Percentiles rank a stretch among this genome's conserved stretches.
Conservation (phyloP, 2,329 filamentous ascomycete genomes). For the Colletotrichum shisoi region DNA sequence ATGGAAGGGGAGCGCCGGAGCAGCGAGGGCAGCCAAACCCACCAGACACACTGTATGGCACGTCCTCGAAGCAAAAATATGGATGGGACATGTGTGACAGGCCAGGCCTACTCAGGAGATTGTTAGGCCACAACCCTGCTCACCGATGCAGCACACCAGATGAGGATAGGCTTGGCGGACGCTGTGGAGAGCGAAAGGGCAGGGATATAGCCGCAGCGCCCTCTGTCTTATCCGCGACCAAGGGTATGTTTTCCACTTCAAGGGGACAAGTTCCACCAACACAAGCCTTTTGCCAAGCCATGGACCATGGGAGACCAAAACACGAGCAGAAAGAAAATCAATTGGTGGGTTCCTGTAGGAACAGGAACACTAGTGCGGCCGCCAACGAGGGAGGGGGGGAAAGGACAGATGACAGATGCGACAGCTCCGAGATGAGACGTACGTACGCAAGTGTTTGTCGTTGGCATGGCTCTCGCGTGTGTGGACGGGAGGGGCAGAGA, state of each 20-base stretch:
- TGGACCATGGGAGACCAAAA: constrained; percentile 26
- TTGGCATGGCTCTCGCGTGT: constrained; percentile 2
- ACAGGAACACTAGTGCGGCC: constrained; percentile 12
- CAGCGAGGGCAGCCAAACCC: background rate
- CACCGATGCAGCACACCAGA: constrained; percentile 1
- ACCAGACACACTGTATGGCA: constrained; percentile 4
- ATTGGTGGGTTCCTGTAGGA: constrained; percentile 21
- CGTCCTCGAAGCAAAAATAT: constrained; percentile 6
- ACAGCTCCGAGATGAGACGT: constrained; percentile 30
- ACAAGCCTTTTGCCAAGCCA: constrained; percentile 30
- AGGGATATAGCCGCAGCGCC: constrained; percentile 27
- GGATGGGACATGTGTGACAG: constrained; percentile 21
- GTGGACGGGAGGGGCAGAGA: background rate
- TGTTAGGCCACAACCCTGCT: constrained; percentile 26
- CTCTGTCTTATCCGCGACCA: constrained; percentile 33
- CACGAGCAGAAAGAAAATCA: constrained; percentile 23
- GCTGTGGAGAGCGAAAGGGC: constrained; percentile 17
- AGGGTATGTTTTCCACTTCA: constrained; percentile 31
- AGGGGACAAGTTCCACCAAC: constrained; percentile 30
- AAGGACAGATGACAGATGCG: constrained; percentile 23
- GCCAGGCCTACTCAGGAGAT: constrained; percentile 33
- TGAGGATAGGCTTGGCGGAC: background rate
- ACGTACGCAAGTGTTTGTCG: constrained; percentile 12
- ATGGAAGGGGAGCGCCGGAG: background rate
- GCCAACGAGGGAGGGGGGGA: constrained; percentile 8